Conservation (phyloP, 768 basidiomycete species). For the Udeniomyces megalosporus region DNA sequence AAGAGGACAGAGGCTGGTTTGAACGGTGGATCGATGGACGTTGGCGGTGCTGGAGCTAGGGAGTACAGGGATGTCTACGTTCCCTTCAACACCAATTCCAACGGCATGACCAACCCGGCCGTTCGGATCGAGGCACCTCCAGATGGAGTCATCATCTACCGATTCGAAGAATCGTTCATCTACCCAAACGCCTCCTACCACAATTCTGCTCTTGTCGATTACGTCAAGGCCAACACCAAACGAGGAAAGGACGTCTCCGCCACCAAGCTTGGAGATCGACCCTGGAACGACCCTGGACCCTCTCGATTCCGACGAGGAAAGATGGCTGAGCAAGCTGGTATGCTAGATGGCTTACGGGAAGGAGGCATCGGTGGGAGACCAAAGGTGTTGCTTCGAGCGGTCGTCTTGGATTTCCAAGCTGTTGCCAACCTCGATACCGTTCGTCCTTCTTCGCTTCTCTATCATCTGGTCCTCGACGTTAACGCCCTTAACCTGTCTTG, state of each 20-base stretch:
- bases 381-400: constrained; percentile 58
- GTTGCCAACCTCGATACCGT: constrained; percentile 70
- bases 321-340: constrained; percentile 30
- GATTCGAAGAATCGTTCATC: constrained; percentile 61
- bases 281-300: constrained; percentile 91
- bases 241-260: constrained; percentile 55
- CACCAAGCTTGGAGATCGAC: constrained; percentile 51
- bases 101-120: constrained; percentile 42
- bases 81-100: constrained; percentile 40
- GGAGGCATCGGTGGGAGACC: constrained; percentile 27
- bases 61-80: constrained; percentile 42
- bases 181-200: constrained; percentile 33
- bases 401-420: constrained; percentile 78
- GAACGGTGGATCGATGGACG: too few relatives aligned
- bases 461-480: neutral
- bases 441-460: neutral
- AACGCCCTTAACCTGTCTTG: neutral
- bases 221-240: constrained; percentile 61
- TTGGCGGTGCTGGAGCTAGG: too few relatives aligned
- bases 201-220: constrained; percentile 59
- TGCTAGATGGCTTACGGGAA: too few relatives aligned
- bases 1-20: neutral
- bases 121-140: constrained; percentile 60
- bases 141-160: constrained; percentile 79
- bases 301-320: constrained; percentile 30